phyloP scores from a whole-genome alignment of 2,329 filamentous ascomycete genomes.

The Cladobotryum protrusum region DNA sequence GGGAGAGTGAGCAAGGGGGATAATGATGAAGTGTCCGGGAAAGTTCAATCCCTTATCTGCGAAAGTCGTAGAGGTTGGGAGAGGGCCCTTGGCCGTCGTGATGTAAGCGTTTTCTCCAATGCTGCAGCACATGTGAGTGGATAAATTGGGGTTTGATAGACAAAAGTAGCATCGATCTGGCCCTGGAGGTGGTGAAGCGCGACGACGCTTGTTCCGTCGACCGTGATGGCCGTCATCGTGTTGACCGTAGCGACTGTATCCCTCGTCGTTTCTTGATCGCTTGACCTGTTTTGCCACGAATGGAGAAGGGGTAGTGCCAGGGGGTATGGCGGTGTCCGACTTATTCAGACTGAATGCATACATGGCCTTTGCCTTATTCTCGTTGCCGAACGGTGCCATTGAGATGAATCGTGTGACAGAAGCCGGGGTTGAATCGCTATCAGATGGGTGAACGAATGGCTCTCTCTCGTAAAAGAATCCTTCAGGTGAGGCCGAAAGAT shows the following conservation, averaged over 20 bases:
- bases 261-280: constrained; percentile 42
- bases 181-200: constrained; percentile 52
- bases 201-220: constrained; percentile 41
- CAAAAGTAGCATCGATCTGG: constrained; percentile 93
- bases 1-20: constrained; percentile 75
- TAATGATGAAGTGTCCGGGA: constrained; percentile 83
- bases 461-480: constrained; percentile 82
- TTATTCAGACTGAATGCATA: constrained; percentile 72
- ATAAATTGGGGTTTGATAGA: constrained; percentile 76
- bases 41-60: constrained; percentile 58
- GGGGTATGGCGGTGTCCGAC: constrained; percentile 57
- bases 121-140: constrained; percentile 81
- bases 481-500: constrained; percentile 64
- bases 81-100: constrained; percentile 85
- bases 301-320: constrained; percentile 70
- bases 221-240: constrained; percentile 38
- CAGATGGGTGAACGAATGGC: constrained; percentile 70
- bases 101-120: constrained; percentile 85
- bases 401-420: constrained; percentile 84
- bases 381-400: constrained; percentile 70
- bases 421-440: constrained; percentile 42
- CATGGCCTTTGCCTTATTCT: constrained; percentile 70
- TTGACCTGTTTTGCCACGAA: constrained; percentile 55
- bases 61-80: constrained; percentile 68
- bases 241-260: constrained; percentile 50